Evolutionary conservation across 2,329 filamentous ascomycete species (phyloP), one percentile per base, ranked within the genome.

Genomic region (Cordyceps tenuipes): DNA sequence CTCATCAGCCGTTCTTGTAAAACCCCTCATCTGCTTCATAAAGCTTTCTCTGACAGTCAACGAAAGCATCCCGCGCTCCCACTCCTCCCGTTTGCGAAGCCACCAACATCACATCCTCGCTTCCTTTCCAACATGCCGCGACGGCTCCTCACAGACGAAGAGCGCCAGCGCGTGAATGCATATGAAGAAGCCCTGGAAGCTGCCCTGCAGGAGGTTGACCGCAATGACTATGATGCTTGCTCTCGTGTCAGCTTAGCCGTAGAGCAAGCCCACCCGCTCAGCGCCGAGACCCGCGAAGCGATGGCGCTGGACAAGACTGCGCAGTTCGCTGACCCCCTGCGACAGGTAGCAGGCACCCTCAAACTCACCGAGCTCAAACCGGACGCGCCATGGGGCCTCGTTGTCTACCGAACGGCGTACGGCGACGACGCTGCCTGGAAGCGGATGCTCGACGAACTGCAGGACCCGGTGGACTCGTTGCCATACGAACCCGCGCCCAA

Each of bases 331-430:
- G 34, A 41, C 36, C 51, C 36, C 6, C 51, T 54, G 23, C 34
- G 39, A 15, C 19, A 44, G 19, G 34, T 54, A 41, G 36, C 36
- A 54, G 26, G 19, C 19, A 31, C 51, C 26, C 29, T 54, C 23
- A 54, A 44, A 19, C 51, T 54, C 39, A 39, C 29, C 15, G n/a
- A 12, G n/a, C 44, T 41, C 13, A 44, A 54, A 36, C 36, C 51
- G 21, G 51, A 44, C 51, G n/a, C 51, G 10, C 49, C 49, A 34
- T 60, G 57, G 57, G 57, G 57, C 3, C 41, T 54, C 10, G 31
- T 60, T 41, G 34, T 60, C 17, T 60, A 60, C 44, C 50, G 57
- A 39, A 52, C 50, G n/a, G 39, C 57, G 4, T 60, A 60, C 36
- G 57, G 57, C 41, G 57, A 60, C 26, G 57, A 60, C 49, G 39